Percentiles rank a stretch among this genome's conserved stretches.
Conservation (phyloP, 2,329 filamentous ascomycete genomes). For the Torrubiellomyces zombiae region DNA sequence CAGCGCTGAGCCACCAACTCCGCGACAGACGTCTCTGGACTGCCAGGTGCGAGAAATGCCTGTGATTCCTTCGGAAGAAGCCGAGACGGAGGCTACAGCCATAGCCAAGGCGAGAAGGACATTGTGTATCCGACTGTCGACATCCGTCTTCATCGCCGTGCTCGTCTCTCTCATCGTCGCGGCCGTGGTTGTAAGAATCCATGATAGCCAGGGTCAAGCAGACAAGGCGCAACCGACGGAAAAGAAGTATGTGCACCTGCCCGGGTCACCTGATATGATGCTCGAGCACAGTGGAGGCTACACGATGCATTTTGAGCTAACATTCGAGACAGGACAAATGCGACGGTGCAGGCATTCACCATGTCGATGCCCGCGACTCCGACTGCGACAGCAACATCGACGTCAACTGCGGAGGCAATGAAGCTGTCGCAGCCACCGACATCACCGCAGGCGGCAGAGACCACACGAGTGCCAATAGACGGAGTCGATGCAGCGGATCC, state of each 20-base stretch:
- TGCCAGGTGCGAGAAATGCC: too few species aligned
- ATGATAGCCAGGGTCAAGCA: slow-evolving; percentile 2
- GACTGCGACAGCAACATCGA: slow-evolving; percentile 1
- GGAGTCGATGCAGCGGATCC: slow-evolving; percentile 2
- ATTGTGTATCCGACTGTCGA: slow-evolving; percentile 7
- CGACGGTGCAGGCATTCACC: too few species aligned
- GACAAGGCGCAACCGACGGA: background rate
- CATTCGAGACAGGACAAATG: too few species aligned
- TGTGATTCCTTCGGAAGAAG: too few species aligned
- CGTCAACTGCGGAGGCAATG: slow-evolving; percentile 1
- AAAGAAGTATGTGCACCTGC: slow-evolving; percentile 1
- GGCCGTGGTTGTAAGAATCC: slow-evolving; percentile 9
- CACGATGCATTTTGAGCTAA: too few species aligned
- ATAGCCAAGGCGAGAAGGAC: slow-evolving; percentile 6
- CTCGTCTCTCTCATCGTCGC: slow-evolving; percentile 10
- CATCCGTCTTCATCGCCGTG: slow-evolving; percentile 10
- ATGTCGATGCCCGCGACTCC: background rate
- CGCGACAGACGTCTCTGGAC: slow-evolving; percentile 6
- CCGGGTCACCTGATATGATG: too few species aligned
- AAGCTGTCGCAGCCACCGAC: slow-evolving; percentile 1
- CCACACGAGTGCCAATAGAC: background rate
- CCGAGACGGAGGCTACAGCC: slow-evolving; percentile 2
- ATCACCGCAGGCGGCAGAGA: background rate
- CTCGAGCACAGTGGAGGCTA: too few species aligned
- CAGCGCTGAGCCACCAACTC: slow-evolving; percentile 4